Base-by-base conservation (phyloP, 2,329 filamentous ascomycete genomes). In the Fusarium sp. region DNA sequence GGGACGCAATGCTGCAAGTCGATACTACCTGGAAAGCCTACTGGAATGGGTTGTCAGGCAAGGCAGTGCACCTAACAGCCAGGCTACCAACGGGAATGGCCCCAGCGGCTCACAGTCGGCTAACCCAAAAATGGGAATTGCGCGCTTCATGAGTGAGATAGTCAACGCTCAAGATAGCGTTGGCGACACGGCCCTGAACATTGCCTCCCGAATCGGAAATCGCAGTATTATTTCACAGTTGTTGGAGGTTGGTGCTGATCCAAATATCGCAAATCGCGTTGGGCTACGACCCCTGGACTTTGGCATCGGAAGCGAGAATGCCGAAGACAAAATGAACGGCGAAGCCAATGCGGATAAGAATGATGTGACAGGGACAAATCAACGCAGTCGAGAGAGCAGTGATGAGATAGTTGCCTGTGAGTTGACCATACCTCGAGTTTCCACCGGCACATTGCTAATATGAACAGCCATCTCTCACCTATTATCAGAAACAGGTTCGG, bases 161-260 rank as follows among this genome's bases (percentile, higher is more conserved):
- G 95, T 99, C 66, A 98, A 99, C 76, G 92, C 95, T 1, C 93
- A 95, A 76, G 96, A 99, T 80, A 94, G 95, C 76, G 92, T 93
- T 37, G 96, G 96, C 1, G 97, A 99, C 78, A 99, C 96, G 1
- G 96, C 96, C 0, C 85, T 99, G 23, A 98, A 98, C 74, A 91
- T 98, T 69, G 96, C 95, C 4, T 95, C 96, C 3, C 88, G 96
- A 67, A 97, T 98, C 73, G 94, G 94, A 26, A 98, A 97, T 79
- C 88, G 92, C 60, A 97, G 94, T 76, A 97, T 99, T 75, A 97
- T 98, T 63, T 95, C 94, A n/a, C 96, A 99, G 79, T 85, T 99
- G 35, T 86, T 98, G 14, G 96, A 99, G 81, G 95, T 99, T 45
- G 94, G 95, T 61, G 96, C 96, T 3, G 94, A 98, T 80, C 92